phyloP scores from a whole-genome alignment of 495 filamentous ascomycete genomes.

The Aspergillus conjunctus region DNA sequence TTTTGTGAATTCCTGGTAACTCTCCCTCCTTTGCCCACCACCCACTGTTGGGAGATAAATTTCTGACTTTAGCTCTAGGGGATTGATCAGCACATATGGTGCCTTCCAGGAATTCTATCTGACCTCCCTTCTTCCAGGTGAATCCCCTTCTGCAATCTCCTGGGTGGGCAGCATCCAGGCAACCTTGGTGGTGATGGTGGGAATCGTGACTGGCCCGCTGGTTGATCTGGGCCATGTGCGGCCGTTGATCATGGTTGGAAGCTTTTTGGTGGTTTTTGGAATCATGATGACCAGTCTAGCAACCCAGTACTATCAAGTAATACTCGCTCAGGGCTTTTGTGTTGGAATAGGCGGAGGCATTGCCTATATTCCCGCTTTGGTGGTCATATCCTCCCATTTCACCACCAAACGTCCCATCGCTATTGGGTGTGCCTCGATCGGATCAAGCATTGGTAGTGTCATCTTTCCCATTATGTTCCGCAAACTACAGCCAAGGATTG shows the following conservation, averaged over 20 bases:
- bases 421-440: constrained; percentile 46
- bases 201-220: constrained; percentile 45
- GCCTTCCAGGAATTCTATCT: constrained; percentile 52
- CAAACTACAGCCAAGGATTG: constrained; percentile 47
- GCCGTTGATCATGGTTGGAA: constrained; percentile 31
- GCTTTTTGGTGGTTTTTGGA: constrained; percentile 45
- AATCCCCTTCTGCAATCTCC: constrained; percentile 38
- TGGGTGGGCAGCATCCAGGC: constrained; percentile 54
- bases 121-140: constrained; percentile 29
- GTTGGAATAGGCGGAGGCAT: constrained; percentile 45
- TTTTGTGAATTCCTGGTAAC: constrained; percentile 37
- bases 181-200: constrained; percentile 43
- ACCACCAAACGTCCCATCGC: constrained; percentile 45
- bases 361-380: constrained; percentile 46
- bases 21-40: neutral
- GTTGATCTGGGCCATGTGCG: constrained; percentile 49
- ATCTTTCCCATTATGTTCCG: constrained; percentile 58
- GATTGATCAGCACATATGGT: constrained; percentile 49
- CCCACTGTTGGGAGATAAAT: neutral
- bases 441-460: constrained; percentile 50
- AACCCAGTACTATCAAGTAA: constrained; percentile 38
- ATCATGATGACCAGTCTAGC: constrained; percentile 52
- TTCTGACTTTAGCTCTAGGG: constrained; percentile 27
- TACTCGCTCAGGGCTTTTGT: constrained; percentile 44
- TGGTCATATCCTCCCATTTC: constrained; percentile 47